Evolutionary conservation across 805 yeast genomes (phyloP).

Genomic region (Candida nanaspora): DNA sequence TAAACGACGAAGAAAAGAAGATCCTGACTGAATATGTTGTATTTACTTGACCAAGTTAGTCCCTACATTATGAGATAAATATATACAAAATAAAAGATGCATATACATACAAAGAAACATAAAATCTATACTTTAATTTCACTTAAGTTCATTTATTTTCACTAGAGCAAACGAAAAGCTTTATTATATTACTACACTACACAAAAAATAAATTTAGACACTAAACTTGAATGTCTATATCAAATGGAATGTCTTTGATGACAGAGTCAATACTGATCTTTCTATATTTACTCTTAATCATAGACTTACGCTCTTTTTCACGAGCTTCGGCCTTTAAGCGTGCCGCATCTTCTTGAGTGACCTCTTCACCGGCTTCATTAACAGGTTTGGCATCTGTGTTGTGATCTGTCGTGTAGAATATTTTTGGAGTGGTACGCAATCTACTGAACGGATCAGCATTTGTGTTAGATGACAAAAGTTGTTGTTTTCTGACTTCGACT

Average conservation of each 20-base stretch:
- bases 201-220: no score
- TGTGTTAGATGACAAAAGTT: constrained; percentile 32
- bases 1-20: constrained; percentile 48
- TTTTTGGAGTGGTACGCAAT: constrained; percentile 78
- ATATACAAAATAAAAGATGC: no score
- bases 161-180: no score
- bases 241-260: constrained; percentile 21
- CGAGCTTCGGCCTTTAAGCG: constrained; percentile 33
- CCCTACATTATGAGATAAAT: no score
- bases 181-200: no score
- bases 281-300: constrained; percentile 24
- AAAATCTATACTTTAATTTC: no score
- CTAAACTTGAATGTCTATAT: no score
- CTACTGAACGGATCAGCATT: constrained; percentile 76
- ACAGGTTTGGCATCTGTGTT: constrained; percentile 25
- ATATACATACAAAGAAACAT: no score
- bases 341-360: constrained; percentile 29
- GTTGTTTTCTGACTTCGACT: constrained; percentile 43
- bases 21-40: constrained; percentile 37
- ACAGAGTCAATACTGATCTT: constrained; percentile 25
- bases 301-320: constrained; percentile 10
- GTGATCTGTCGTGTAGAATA: constrained; percentile 47
- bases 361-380: constrained; percentile 33
- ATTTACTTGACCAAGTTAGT: constrained; percentile 12
- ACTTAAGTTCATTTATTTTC: no score